phyloP scores from a whole-genome alignment of 1,139 yeast genomes.

The Yamadazyma triangularis region DNA sequence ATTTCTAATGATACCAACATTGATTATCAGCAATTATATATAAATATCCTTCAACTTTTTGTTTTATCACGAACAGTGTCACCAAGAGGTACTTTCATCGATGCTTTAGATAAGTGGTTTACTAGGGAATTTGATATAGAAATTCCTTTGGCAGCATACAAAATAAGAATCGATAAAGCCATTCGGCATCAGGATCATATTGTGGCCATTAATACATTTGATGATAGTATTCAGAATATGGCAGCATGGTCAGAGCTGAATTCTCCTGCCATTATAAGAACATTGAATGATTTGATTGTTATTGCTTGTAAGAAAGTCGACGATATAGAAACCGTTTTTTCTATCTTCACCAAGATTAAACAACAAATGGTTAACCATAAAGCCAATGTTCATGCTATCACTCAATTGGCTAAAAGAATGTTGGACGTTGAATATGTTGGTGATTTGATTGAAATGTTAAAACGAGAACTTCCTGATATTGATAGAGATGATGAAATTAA shows the following conservation, averaged over 20 bases:
- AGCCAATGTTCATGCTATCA: slow-evolving; percentile 39
- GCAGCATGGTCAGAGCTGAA: slow-evolving; percentile 27
- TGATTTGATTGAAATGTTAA: slow-evolving; percentile 56
- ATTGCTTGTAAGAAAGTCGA: slow-evolving; percentile 15
- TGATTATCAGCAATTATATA: slow-evolving; percentile 7
- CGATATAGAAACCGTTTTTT: slow-evolving; percentile 24
- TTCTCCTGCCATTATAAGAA: slow-evolving; percentile 26
- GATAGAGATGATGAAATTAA: slow-evolving; percentile 27
- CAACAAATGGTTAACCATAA: slow-evolving; percentile 31
- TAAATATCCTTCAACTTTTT: slow-evolving; percentile 16
- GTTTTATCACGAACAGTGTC: slow-evolving; percentile 12
- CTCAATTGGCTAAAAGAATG: slow-evolving; percentile 43
- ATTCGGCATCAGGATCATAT: slow-evolving; percentile 15
- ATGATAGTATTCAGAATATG: slow-evolving; percentile 23
- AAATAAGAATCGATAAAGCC: slow-evolving; percentile 27
- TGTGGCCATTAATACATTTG: slow-evolving; percentile 27
- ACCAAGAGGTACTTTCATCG: slow-evolving; percentile 18
- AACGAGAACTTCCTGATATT: slow-evolving; percentile 53
- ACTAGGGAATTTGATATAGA: slow-evolving; percentile 11
- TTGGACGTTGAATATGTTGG: slow-evolving; percentile 47
- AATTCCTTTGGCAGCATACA: slow-evolving; percentile 22
- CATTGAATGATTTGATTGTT: slow-evolving; percentile 32
- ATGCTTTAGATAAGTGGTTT: slow-evolving; percentile 14
- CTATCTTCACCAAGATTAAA: slow-evolving; percentile 31
- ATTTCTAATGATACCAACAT: not conserved